Evolutionary conservation across 1,284 basidiomycete species (phyloP).

Genomic region (Volvariella surrecta): DNA sequence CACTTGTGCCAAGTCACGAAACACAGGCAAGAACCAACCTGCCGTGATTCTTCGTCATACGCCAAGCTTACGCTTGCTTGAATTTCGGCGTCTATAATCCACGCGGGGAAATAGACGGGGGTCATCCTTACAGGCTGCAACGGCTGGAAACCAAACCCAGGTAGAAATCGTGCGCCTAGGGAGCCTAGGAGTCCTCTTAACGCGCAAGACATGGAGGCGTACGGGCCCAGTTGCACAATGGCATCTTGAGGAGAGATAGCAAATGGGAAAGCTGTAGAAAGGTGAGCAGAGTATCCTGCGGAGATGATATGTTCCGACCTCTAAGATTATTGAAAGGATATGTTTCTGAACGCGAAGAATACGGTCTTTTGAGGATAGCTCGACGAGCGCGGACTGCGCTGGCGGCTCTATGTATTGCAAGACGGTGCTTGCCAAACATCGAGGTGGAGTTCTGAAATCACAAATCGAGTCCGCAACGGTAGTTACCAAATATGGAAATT

Average conservation of each 20-base stretch:
- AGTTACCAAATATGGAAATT: not conserved
- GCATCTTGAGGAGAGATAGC: slow-evolving; percentile 21
- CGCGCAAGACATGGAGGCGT: slow-evolving; percentile 15
- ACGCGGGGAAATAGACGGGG: slow-evolving; percentile 52
- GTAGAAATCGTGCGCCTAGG: slow-evolving; percentile 17
- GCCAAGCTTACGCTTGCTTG: slow-evolving; percentile 20
- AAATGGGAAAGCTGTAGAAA: slow-evolving; percentile 25
- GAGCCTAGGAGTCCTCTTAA: slow-evolving; percentile 16
- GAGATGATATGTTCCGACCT: slow-evolving; percentile 13
- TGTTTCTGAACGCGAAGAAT: slow-evolving; percentile 7
- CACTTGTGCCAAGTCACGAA: not conserved
- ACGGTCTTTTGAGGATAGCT: slow-evolving; percentile 4
- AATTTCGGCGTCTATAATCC: slow-evolving; percentile 49
- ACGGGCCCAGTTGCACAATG: slow-evolving; percentile 18
- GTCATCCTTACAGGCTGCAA: slow-evolving; percentile 23
- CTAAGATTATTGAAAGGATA: slow-evolving; percentile 20
- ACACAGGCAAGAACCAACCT: slow-evolving; percentile 13
- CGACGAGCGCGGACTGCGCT: slow-evolving; percentile 7
- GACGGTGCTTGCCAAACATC: not conserved
- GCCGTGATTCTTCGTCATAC: slow-evolving; percentile 9
- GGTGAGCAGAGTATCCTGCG: not conserved
- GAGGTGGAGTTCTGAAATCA: too few species aligned
- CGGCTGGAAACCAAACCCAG: slow-evolving; percentile 18
- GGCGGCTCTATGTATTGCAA: too few species aligned
- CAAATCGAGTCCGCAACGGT: too few species aligned